These are phyloP conservation scores for Pseudonectria buxi DNA, from an alignment of 2,329 filamentous ascomycete genomes.

Conservation along the genomic window DNA sequence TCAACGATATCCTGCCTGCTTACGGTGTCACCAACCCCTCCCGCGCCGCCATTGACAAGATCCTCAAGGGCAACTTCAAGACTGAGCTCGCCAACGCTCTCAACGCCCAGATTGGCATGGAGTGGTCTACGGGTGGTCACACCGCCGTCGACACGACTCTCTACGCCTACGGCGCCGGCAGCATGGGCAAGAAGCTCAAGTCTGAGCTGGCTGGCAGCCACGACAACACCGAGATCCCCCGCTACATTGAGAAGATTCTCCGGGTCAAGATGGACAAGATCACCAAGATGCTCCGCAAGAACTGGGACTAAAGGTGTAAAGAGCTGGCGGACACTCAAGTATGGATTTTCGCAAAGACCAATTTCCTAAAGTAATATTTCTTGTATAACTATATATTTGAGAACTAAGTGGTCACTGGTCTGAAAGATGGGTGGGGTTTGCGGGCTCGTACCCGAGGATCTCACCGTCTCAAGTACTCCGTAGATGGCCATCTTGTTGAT, in stretches of 20 bases:
- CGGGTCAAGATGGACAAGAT: slow-evolving; percentile 19
- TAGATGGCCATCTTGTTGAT: too few species aligned
- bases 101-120: slow-evolving; percentile 22
- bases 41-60: slow-evolving; percentile 16
- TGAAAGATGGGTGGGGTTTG: too few species aligned
- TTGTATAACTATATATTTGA: too few species aligned
- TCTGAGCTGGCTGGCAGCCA: slow-evolving; percentile 19
- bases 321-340: too few species aligned
- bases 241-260: slow-evolving; percentile 21
- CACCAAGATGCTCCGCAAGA: slow-evolving; percentile 4
- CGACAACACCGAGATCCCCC: slow-evolving; percentile 26
- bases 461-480: too few species aligned
- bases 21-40: slow-evolving; percentile 25
- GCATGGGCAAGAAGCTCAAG: slow-evolving; percentile 16
- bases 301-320: too few species aligned
- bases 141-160: slow-evolving; percentile 29
- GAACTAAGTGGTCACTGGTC: too few species aligned
- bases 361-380: too few species aligned
- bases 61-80: slow-evolving; percentile 16
- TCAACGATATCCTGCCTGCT: slow-evolving; percentile 18
- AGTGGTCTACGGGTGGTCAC: slow-evolving; percentile 31
- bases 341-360: too few species aligned
- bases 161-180: slow-evolving; percentile 25
- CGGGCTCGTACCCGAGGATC: too few species aligned
- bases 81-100: slow-evolving; percentile 21